Percentiles rank a stretch among this genome's conserved stretches.
phyloP scores from a whole-genome alignment of 768 basidiomycete genomes.

The Neoboletus subvelutipes region DNA sequence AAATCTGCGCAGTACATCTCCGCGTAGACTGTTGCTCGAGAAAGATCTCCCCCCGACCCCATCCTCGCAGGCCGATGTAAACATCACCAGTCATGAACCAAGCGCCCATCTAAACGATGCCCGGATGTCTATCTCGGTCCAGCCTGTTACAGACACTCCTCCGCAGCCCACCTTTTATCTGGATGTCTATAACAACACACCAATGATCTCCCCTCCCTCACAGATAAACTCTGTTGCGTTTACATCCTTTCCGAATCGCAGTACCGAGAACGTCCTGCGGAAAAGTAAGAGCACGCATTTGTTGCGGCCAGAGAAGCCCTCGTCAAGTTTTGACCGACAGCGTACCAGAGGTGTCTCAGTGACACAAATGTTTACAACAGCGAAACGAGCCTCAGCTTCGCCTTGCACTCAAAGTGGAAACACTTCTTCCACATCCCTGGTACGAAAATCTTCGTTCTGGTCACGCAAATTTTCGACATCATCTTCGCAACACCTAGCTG shows the following conservation, averaged over 20 bases:
- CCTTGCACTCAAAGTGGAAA: constrained; percentile 22
- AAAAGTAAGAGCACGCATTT: constrained; percentile 54
- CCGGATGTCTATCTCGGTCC: constrained; percentile 19
- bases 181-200: constrained; percentile 55
- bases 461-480: constrained; percentile 48
- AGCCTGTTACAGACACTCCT: constrained; percentile 30
- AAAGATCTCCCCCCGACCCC: constrained; percentile 56
- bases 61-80: constrained; percentile 8
- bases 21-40: constrained; percentile 21
- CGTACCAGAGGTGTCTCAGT: constrained; percentile 59
- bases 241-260: constrained; percentile 20
- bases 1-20: constrained; percentile 16
- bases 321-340: constrained; percentile 20
- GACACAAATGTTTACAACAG: constrained; percentile 41
- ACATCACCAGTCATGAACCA: neutral
- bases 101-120: constrained; percentile 8
- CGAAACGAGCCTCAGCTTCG: constrained; percentile 45
- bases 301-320: constrained; percentile 15
- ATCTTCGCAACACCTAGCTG: constrained; percentile 27
- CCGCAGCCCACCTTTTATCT: constrained; percentile 58
- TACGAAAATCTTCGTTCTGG: constrained; percentile 71
- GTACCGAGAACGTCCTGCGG: constrained; percentile 34
- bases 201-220: constrained; percentile 40
- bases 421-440: constrained; percentile 39
- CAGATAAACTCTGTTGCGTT: constrained; percentile 54